Base-by-base conservation (phyloP, 176 grass and related monocot genomes). In the Calamus simplicifolius region DNA sequence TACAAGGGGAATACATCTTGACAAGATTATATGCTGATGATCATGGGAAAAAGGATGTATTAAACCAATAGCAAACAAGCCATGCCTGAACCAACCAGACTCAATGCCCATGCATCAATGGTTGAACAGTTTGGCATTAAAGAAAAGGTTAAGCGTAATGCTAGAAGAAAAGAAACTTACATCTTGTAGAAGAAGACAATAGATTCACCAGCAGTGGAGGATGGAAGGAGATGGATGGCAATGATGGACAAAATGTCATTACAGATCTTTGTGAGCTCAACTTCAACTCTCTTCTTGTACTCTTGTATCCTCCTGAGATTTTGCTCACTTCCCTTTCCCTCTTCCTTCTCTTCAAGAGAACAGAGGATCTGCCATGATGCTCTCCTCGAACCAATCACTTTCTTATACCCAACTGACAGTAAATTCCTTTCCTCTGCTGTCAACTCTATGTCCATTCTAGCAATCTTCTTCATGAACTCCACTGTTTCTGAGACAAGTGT, bases 181-280 rank as follows among this genome's bases (percentile, higher is more conserved):
- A 96, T 90, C 82, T 90, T 96, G 79, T 84, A 82, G 69, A 90
- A 90, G 83, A 90, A 96, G 43, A 87, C 91, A 2, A 58, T 29
- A 17, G 85, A 90, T 84, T 87, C 91, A 60, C 55, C 72, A 27
- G 80, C 54, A 58, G 27, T 82, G 3, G 91, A 79, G 68, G 80
- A 77, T 4, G 91, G 91, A 72, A 96, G 86, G 59, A 88, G 85
- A 50, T 96, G 83, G 53, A 90, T 96, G 66, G 83, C 86, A n/a
- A 96, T 82, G 54, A 96, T 64, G 31, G 86, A 96, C 64, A 96
- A 69, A 62, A 87, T 76, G 64, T 96, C 91, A 16, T 96, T 85
- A 52, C 82, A 90, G 74, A 90, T 48, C 64, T 26, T 74, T 43
- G 77, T 69, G 56, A 87, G 78, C 48, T 96, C 91, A 15, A 79